These are phyloP conservation scores for Alternaria angustiovoidea DNA, from an alignment of 2,329 filamentous ascomycete genomes.

Conservation along the genomic window DNA sequence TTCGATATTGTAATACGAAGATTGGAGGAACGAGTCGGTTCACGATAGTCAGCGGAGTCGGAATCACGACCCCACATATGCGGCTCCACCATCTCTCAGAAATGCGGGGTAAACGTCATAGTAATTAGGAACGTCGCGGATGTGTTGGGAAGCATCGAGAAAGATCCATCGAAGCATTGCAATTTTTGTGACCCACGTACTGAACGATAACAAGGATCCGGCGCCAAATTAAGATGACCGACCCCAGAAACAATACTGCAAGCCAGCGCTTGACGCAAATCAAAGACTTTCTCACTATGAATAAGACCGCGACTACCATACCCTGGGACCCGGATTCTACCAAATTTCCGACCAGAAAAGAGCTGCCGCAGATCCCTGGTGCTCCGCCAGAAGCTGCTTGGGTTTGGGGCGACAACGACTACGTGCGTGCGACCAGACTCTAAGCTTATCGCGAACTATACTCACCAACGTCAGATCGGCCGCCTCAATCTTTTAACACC, in stretches of 20 bases:
- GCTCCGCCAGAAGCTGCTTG: conserved; percentile 66
- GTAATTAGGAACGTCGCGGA: not conserved
- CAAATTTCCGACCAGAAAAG: conserved; percentile 61
- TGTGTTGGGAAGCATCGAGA: not conserved
- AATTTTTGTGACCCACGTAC: not conserved
- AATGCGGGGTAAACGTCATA: conserved; percentile 16
- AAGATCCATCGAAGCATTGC: not conserved
- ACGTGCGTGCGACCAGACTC: conserved; percentile 41
- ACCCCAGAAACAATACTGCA: conserved; percentile 41
- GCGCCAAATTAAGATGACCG: conserved; percentile 35
- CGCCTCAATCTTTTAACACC: conserved; percentile 66
- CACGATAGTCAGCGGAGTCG: not conserved
- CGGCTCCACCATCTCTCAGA: not conserved
- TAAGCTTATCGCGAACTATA: not conserved
- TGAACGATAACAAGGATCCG: not conserved
- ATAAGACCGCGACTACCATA: conserved; percentile 57
- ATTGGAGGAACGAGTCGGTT: not conserved
- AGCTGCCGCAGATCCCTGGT: conserved; percentile 61
- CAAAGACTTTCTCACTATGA: conserved; percentile 56
- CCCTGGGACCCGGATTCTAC: conserved; percentile 64
- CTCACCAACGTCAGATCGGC: conserved; percentile 48
- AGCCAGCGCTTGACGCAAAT: conserved; percentile 53
- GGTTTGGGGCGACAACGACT: conserved; percentile 67
- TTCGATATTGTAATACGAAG: not conserved
- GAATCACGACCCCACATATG: not conserved